Percentiles rank a stretch among this genome's conserved stretches.
phyloP scores from a whole-genome alignment of 345 rosid species.

The Populus deltoides region DNA sequence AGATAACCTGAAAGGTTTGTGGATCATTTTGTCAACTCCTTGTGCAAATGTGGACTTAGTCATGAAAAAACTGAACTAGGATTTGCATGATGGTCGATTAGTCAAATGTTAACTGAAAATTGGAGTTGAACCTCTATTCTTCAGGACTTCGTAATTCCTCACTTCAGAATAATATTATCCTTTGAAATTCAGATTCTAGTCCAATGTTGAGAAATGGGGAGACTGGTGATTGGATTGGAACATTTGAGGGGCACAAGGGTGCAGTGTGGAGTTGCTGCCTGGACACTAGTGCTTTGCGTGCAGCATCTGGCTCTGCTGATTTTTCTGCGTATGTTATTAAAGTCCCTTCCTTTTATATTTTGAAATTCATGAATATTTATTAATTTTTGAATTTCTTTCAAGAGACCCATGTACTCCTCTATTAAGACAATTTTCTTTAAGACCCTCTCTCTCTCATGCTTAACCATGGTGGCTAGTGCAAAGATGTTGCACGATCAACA shows the following conservation, averaged over 20 bases:
- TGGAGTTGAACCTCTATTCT: neutral
- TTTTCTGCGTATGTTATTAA: conserved; percentile 67
- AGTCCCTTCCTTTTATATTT: neutral
- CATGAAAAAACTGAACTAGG: neutral
- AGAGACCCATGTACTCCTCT: neutral
- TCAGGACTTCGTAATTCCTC: neutral
- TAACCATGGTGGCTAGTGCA: neutral
- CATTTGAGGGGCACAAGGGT: conserved; percentile 98
- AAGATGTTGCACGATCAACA: neutral
- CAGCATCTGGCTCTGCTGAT: conserved; percentile 99
- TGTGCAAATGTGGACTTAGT: neutral
- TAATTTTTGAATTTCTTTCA: neutral
- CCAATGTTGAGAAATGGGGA: conserved; percentile 99
- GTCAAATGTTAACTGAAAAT: neutral
- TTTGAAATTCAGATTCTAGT: conserved; percentile 62
- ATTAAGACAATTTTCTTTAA: neutral
- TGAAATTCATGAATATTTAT: neutral
- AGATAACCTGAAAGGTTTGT: neutral
- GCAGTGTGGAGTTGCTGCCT: conserved; percentile 98
- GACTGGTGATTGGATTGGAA: conserved; percentile 99
- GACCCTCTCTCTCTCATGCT: neutral
- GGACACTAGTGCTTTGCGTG: conserved; percentile 78
- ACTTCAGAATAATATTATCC: neutral
- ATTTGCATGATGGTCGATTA: neutral
- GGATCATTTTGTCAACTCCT: neutral